Base-by-base conservation (phyloP, 805 yeast genomes). In the Schwanniomyces sp. region DNA sequence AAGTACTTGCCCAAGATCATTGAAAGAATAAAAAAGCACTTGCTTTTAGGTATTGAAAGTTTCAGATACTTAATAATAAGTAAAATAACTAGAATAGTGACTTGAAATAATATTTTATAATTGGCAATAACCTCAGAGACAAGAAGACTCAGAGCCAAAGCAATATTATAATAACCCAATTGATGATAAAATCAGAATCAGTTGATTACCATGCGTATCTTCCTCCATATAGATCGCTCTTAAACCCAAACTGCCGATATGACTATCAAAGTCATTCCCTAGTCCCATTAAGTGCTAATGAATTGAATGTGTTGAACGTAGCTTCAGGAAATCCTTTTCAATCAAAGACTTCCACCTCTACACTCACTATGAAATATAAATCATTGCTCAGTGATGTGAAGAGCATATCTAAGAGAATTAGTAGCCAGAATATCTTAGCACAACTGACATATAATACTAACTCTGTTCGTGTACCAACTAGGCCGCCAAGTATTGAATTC, bases 151-250 rank as follows among this genome's bases (percentile, higher is more conserved):
- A 32, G 36, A 14, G 18, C 14, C 7, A 11, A 14, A 32, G 18
- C 14, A 6, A 18, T 16, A 7, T 9, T 7, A 7, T 14, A 40
- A 6, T 32, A 7, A 14, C 10, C 18, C 18, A 30, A 36, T 45
- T 42, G 36, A 45, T 49, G 48, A 45, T 45, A 25, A 42, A 28
- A 25, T 25, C 48, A 41, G 52, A 49, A 25, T 37, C 47, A 18
- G 40, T 57, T 18, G 70, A 66, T 43, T 52, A 59, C 54, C 59
- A 55, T 55, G 18, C 58, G 17, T 69, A 72, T 55, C 63, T 79
- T 24, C 82, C 82, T 7, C 78, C 84, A 1, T 80, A 80, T 57
- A 66, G 84, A 38, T 79, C 83, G 4, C 65, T 80, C 25, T 60
- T 80, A 25, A 72, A 70, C 37, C 84, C 84, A 1, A 66, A 63